A percentile compares a stretch with the other conserved stretches of the same genome.
Evolutionary conservation across 1,139 yeast genomes (phyloP).

Genomic region (Arxiozyma heterogenica): DNA sequence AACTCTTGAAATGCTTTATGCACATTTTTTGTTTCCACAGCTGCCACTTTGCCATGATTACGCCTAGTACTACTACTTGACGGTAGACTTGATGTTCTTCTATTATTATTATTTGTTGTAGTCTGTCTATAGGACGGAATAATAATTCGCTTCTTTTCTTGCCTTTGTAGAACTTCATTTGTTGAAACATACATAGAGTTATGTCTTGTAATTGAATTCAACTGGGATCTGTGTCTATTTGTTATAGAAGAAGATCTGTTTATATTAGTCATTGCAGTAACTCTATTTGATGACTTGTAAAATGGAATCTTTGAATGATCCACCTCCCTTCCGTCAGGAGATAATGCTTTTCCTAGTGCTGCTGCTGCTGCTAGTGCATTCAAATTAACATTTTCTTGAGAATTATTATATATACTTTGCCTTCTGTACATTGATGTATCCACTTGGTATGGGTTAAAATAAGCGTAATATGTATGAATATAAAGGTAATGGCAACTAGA

Average conservation of each 20-base stretch:
- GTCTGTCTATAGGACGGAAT: background rate
- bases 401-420: background rate
- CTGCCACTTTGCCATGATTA: background rate
- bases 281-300: slow-evolving; percentile 15
- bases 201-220: background rate
- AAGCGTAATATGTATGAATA: background rate
- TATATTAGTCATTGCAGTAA: slow-evolving; percentile 8
- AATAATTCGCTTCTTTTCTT: background rate
- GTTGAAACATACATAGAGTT: background rate
- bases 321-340: slow-evolving; percentile 24
- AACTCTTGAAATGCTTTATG: slow-evolving; percentile 22
- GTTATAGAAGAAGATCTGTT: slow-evolving; percentile 5
- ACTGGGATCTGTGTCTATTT: background rate
- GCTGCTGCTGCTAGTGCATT: slow-evolving; percentile 41
- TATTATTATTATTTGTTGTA: background rate
- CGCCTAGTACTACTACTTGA: background rate
- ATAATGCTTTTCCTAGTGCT: slow-evolving; percentile 32
- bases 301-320: slow-evolving; percentile 21
- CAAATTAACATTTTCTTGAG: slow-evolving; percentile 17
- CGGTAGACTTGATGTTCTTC: slow-evolving; percentile 16
- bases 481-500: background rate
- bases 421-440: background rate
- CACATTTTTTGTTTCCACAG: slow-evolving; percentile 10
- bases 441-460: background rate
- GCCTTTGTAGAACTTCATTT: background rate